Evolutionary conservation across 1,284 basidiomycete genomes (phyloP), one percentile per base, ranked within the genome.

Genomic region (Exsudoporus floridanus): DNA sequence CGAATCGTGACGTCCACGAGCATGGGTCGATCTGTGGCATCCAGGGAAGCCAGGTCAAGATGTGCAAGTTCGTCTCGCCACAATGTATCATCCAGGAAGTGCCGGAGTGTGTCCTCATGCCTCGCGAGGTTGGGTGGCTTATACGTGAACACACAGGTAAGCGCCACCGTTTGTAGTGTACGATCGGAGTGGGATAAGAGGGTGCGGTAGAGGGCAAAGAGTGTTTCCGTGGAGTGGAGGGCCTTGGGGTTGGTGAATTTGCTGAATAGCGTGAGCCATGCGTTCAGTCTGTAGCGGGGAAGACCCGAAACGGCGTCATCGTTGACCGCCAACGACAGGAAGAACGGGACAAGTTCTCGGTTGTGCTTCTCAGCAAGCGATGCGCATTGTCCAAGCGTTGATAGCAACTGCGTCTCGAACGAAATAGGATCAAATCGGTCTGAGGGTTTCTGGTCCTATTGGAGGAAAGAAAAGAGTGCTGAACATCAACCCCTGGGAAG

Each of bases 181-280:
- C 84, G 79, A 61, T 99, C 95, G 1, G 94, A 90, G 58, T 94
- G 87, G 2, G 94, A 88, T 30, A 98, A 81, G n/a, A 94, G 79
- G 16, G 80, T 74, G 14, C 82, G 78, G 71, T 96, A 94, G 21
- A 93, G 72, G 0, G 70, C 54, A 52, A 83, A 83, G 16, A 99
- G 78, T 0, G 79, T 80, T 10, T 86, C 79, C 0, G 91, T 82
- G 4, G 83, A 80, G 63, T 84, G 82, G 1, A 97, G 76, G 0
- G 92, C 90, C 70, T 94, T 95, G 10, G 94, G 94, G 65, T 98
- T 98, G 61, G 76, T 76, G 67, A 99, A 92, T 68, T 94, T 95
- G 52, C 90, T 81, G 66, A 98, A 91, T 2, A 99, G 78, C 31
- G 83, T 83, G 25, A 99, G 83, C 86, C 92, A 98, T 2, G 82